Evolutionary conservation across 192 early-diverging fungal genomes (phyloP).

Genomic region (Thamnidium elegans): DNA sequence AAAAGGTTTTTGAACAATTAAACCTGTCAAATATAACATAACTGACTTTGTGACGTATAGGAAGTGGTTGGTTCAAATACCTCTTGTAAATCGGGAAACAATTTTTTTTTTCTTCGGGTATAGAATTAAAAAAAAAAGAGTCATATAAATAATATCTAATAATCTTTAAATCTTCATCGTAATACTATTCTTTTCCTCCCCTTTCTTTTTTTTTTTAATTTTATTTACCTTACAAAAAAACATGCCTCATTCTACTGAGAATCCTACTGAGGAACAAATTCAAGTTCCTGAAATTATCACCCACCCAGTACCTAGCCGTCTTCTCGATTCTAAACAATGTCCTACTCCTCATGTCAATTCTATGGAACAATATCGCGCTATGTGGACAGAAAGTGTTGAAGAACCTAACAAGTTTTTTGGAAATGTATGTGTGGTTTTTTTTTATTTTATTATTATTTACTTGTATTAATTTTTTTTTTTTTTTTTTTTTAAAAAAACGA

Average conservation of each 20-base stretch:
- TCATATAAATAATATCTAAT: too few relatives aligned
- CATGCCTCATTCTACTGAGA: neutral
- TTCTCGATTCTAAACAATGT: conserved; percentile 48
- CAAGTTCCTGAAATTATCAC: conserved; percentile 14
- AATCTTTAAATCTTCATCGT: too few relatives aligned
- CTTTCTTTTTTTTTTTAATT: neutral
- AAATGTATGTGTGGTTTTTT: conserved; percentile 59
- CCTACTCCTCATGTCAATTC: conserved; percentile 74
- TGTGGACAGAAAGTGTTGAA: conserved; percentile 79
- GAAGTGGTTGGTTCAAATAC: too few relatives aligned
- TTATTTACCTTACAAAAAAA: neutral
- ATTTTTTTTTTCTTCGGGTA: too few relatives aligned
- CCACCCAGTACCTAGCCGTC: conserved; percentile 61
- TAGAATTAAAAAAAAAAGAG: too few relatives aligned
- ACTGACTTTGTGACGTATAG: too few relatives aligned
- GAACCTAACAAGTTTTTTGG: conserved; percentile 82
- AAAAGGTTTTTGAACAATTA: too few relatives aligned
- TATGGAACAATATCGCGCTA: conserved; percentile 72
- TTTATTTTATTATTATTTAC: conserved; percentile 65
- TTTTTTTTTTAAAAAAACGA: neutral
- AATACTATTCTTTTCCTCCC: neutral
- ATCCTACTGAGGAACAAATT: neutral
- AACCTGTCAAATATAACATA: too few relatives aligned
- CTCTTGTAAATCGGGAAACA: too few relatives aligned
- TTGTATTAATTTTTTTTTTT: neutral